Conservation (phyloP, 495 filamentous ascomycete genomes). For the Penicillium pancosmium region DNA sequence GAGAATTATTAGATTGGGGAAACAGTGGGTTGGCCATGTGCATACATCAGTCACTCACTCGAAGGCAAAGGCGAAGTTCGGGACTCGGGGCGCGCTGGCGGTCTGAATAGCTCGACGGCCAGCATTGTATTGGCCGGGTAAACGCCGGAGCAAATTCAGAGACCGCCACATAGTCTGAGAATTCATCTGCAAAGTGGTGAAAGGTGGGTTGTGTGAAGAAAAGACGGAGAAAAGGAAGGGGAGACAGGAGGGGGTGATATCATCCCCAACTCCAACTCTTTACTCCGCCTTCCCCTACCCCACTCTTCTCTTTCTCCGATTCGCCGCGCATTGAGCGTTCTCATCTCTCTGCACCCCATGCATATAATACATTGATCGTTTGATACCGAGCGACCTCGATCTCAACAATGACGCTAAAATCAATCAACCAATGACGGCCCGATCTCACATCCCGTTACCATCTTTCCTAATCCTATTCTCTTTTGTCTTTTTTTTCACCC, state of each 20-base stretch:
- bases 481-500: not conserved
- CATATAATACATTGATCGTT: not conserved
- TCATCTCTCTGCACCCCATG: not conserved
- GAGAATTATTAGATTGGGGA: constrained; percentile 2
- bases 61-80: constrained; percentile 80
- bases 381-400: not conserved
- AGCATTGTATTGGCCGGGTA: constrained; percentile 17
- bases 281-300: constrained; percentile 6
- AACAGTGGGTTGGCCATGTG: constrained; percentile 9
- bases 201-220: not conserved
- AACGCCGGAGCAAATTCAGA: constrained; percentile 33
- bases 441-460: no score
- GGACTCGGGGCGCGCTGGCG: constrained; percentile 38
- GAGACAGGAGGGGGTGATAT: constrained; percentile 20
- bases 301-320: constrained; percentile 16
- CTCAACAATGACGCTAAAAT: not conserved
- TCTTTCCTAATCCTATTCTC: no score
- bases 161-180: constrained; percentile 32
- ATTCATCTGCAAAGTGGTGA: constrained; percentile 25
- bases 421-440: not conserved
- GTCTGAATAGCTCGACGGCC: constrained; percentile 36
- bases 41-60: constrained; percentile 60
- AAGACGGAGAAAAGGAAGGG: not conserved
- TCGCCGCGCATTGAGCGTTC: constrained; percentile 1
- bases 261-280: constrained; percentile 15